A percentile compares a stretch with the other conserved stretches of the same genome.
phyloP scores from a whole-genome alignment of 2,329 filamentous ascomycete genomes.

The Sporothrix brasiliensis region DNA sequence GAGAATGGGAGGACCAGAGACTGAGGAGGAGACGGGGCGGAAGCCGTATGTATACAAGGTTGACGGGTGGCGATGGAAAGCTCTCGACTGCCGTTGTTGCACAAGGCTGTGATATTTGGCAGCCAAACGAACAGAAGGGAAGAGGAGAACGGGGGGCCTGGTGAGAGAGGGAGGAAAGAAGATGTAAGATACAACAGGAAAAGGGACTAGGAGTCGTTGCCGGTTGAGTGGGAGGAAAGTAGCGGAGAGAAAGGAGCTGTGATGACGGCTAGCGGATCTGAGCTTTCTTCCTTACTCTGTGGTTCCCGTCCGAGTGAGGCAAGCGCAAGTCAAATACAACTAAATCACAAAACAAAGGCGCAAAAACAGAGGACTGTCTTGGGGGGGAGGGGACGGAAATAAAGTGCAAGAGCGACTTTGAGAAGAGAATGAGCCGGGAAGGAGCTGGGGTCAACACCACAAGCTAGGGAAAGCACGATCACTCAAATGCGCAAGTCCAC shows the following conservation, averaged over 20 bases:
- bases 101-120: conserved; percentile 23
- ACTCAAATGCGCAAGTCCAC: not conserved
- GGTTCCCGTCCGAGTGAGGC: not conserved
- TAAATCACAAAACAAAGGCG: not conserved
- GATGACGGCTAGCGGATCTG: conserved; percentile 32
- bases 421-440: conserved; percentile 28
- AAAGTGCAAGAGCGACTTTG: conserved; percentile 21
- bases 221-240: conserved; percentile 9
- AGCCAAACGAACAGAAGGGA: not conserved
- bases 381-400: conserved; percentile 5
- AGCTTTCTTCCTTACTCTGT: conserved; percentile 25
- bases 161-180: not conserved
- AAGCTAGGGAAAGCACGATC: conserved; percentile 6
- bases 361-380: not conserved
- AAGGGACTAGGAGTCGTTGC: not conserved
- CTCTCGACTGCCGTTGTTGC: conserved; percentile 1
- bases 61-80: not conserved
- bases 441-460: conserved; percentile 17
- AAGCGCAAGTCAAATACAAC: not conserved
- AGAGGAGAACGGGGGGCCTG: not conserved
- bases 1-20: not conserved
- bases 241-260: conserved; percentile 23
- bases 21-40: not conserved
- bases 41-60: not conserved
- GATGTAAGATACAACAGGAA: not conserved